Conservation (phyloP, 345 rosid genomes). For the Pistacia atlantica region DNA sequence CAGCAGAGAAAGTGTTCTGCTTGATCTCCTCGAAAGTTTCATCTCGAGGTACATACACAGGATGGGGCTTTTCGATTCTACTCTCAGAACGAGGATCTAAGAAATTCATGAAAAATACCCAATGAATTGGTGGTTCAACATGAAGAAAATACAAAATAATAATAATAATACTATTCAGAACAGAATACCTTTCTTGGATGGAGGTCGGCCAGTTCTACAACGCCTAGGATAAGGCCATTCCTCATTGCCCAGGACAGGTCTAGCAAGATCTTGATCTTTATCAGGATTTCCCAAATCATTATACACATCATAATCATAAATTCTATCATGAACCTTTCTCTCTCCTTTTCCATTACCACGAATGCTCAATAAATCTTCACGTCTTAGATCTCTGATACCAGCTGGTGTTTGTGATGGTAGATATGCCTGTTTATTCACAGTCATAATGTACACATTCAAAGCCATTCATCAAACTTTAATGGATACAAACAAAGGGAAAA, state of each 20-base stretch:
- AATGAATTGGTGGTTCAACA: neutral
- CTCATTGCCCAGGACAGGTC: slow-evolving; percentile 65
- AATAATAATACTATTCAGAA: neutral
- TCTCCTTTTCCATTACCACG: slow-evolving; percentile 78
- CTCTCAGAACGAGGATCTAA: slow-evolving; percentile 71
- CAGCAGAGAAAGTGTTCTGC: slow-evolving; percentile 76
- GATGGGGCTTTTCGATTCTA: slow-evolving; percentile 79
- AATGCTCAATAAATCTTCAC: slow-evolving; percentile 61
- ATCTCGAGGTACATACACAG: slow-evolving; percentile 88
- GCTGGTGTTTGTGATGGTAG: slow-evolving; percentile 75
- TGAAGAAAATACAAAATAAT: neutral
- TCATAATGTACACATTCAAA: slow-evolving; percentile 2
- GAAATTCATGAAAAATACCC: neutral
- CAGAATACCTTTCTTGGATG: slow-evolving; percentile 54
- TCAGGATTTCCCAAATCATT: slow-evolving; percentile 92
- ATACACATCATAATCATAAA: slow-evolving; percentile 80
- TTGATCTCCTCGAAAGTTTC: slow-evolving; percentile 96
- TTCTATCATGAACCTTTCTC: slow-evolving; percentile 70
- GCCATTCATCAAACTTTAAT: neutral
- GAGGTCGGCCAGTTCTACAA: slow-evolving; percentile 88
- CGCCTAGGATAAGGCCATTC: slow-evolving; percentile 90
- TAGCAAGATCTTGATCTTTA: slow-evolving; percentile 60
- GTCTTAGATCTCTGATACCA: slow-evolving; percentile 74
- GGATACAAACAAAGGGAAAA: neutral
- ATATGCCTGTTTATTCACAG: slow-evolving; percentile 46